phyloP scores from a whole-genome alignment of 1,284 basidiomycete species.

The Leccinum brunneo-olivaceum region DNA sequence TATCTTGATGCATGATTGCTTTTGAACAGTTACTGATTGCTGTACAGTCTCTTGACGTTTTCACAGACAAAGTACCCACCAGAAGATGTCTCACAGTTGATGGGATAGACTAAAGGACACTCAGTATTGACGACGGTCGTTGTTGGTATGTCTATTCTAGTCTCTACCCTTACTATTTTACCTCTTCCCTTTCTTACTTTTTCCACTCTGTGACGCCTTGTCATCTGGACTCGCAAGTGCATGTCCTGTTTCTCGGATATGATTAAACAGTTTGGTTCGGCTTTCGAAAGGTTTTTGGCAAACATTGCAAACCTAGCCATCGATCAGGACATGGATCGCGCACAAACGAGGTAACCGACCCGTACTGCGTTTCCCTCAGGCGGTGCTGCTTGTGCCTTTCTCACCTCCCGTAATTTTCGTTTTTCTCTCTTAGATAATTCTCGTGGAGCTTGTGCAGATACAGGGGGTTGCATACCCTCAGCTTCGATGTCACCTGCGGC shows the following conservation, averaged over 20 bases:
- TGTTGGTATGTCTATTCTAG: constrained; percentile 11
- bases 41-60: constrained; percentile 79
- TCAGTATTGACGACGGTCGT: not conserved
- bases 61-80: constrained; percentile 93
- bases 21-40: constrained; percentile 7
- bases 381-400: constrained; percentile 55
- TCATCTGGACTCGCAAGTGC: constrained; percentile 44
- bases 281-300: constrained; percentile 64
- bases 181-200: constrained; percentile 38
- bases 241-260: constrained; percentile 71
- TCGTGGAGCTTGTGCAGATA: constrained; percentile 40
- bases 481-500: constrained; percentile 1
- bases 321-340: constrained; percentile 6
- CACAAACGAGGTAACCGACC: constrained; percentile 11
- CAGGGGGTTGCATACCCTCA: constrained; percentile 2
- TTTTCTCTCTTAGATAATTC: constrained; percentile 77
- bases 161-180: constrained; percentile 14
- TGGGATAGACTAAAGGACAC: constrained; percentile 56
- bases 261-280: constrained; percentile 74
- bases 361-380: constrained; percentile 4
- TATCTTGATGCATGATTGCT: constrained; percentile 30
- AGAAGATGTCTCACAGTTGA: constrained; percentile 82
- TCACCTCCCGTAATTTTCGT: constrained; percentile 70
- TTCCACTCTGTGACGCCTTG: constrained; percentile 26
- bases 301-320: constrained; percentile 58